phyloP scores from a whole-genome alignment of 192 early-diverging fungal species.

The Lunasporangiospora selenospora region DNA sequence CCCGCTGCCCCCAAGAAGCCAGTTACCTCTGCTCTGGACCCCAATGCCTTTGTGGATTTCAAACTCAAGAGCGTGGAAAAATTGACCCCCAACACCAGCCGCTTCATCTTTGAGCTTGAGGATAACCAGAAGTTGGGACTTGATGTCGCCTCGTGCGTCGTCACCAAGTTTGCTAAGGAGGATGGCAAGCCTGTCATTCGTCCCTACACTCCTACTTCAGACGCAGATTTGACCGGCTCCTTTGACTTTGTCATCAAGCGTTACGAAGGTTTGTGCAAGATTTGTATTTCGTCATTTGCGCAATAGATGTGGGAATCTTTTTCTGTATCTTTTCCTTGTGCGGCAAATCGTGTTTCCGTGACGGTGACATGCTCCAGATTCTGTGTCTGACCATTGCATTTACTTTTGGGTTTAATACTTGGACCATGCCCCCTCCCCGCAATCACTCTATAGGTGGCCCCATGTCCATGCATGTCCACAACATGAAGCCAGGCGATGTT shows the following conservation, averaged over 20 bases:
- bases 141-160: slow-evolving; percentile 73
- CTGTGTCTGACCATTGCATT: too few species aligned
- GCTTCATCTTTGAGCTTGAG: slow-evolving; percentile 41
- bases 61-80: slow-evolving; percentile 51
- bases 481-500: slow-evolving; percentile 72
- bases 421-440: too few species aligned
- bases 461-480: slow-evolving; percentile 64
- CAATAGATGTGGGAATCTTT: too few species aligned
- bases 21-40: slow-evolving; percentile 46
- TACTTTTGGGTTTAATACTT: too few species aligned
- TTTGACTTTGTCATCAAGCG: slow-evolving; percentile 79
- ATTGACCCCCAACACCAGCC: slow-evolving; percentile 32
- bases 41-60: slow-evolving; percentile 62
- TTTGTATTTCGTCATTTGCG: too few species aligned
- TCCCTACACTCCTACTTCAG: slow-evolving; percentile 77
- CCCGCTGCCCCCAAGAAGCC: slow-evolving; percentile 16
- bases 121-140: slow-evolving; percentile 68
- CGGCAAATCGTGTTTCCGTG: too few species aligned
- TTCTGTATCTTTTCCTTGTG: too few species aligned
- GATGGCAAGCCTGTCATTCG: slow-evolving; percentile 76
- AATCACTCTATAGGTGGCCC: slow-evolving; percentile 52
- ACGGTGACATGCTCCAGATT: too few species aligned
- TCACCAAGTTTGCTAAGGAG: slow-evolving; percentile 74
- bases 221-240: slow-evolving; percentile 54
- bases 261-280: slow-evolving; percentile 54